Evolutionary conservation across 2,329 filamentous ascomycete species (phyloP).

Genomic region (Neonectria punicea): DNA sequence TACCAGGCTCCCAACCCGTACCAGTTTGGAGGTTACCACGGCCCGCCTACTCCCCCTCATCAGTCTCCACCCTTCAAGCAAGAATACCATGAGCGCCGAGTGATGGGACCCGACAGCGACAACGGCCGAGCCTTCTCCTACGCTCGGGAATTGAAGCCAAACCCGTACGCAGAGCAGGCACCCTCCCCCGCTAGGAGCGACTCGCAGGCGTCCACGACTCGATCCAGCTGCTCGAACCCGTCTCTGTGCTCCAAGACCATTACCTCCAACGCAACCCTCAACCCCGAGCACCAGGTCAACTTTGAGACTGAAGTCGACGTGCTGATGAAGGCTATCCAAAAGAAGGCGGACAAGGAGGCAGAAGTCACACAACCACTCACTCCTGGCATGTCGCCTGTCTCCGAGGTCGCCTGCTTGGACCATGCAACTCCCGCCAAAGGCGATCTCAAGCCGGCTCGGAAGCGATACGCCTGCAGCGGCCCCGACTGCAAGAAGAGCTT

Average conservation of each 20-base stretch:
- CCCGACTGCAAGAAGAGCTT: conserved; percentile 84
- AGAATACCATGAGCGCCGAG: conserved; percentile 47
- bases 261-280: conserved; percentile 57
- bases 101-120: conserved; percentile 37
- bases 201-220: conserved; percentile 43
- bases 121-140: conserved; percentile 38
- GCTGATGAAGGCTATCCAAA: conserved; percentile 89
- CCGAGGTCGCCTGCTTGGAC: conserved; percentile 34
- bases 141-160: conserved; percentile 39
- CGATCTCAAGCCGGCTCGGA: conserved; percentile 54
- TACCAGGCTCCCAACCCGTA: conserved; percentile 57
- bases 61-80: conserved; percentile 48
- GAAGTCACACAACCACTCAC: conserved; percentile 41
- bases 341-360: conserved; percentile 60
- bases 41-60: conserved; percentile 47
- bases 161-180: conserved; percentile 47
- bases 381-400: conserved; percentile 40
- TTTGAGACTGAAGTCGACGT: conserved; percentile 88
- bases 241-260: conserved; percentile 53
- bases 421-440: conserved; percentile 33
- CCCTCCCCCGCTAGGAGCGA: conserved; percentile 49
- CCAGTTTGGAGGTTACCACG: conserved; percentile 56
- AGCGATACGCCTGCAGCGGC: conserved; percentile 78
- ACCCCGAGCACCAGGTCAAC: conserved; percentile 62
- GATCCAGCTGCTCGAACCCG: conserved; percentile 42